These are phyloP conservation scores for Komagataella pastoris DNA, from an alignment of 805 yeast species.

Conservation along the genomic window DNA sequence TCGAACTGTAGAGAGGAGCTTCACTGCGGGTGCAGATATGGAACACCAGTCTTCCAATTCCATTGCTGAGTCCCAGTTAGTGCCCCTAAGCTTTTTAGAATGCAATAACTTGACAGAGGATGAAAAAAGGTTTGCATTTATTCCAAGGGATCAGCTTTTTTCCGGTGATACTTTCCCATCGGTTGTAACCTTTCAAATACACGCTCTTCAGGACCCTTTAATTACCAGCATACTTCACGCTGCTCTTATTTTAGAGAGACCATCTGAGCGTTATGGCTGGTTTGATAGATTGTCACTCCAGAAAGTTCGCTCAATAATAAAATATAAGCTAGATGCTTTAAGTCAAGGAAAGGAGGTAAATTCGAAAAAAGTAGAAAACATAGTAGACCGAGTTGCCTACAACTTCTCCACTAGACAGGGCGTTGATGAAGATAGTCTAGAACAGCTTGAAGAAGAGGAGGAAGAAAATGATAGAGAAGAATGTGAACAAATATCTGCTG, in stretches of 20 bases:
- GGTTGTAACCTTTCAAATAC: conserved; percentile 64
- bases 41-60: background rate
- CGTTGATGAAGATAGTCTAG: conserved; percentile 16
- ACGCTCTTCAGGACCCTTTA: conserved; percentile 61
- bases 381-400: conserved; percentile 21
- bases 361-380: conserved; percentile 24
- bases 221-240: conserved; percentile 27
- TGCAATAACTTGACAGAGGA: background rate
- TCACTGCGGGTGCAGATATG: background rate
- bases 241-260: conserved; percentile 23
- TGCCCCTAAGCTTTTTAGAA: background rate
- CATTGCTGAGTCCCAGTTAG: background rate
- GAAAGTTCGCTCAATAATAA: conserved; percentile 52
- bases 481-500: conserved; percentile 2
- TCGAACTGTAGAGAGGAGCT: conserved; percentile 18
- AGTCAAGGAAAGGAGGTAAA: conserved; percentile 37
- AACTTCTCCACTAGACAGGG: conserved; percentile 13
- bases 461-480: conserved; percentile 4
- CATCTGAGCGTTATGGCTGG: conserved; percentile 75
- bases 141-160: conserved; percentile 44
- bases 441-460: conserved; percentile 10
- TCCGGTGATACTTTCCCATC: conserved; percentile 61
- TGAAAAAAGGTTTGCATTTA: conserved; percentile 8
- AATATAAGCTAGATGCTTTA: conserved; percentile 57
- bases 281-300: conserved; percentile 44